Evolutionary conservation across 352 stramenopile species (phyloP).

Genomic region (Elongisporangium senticosum): DNA sequence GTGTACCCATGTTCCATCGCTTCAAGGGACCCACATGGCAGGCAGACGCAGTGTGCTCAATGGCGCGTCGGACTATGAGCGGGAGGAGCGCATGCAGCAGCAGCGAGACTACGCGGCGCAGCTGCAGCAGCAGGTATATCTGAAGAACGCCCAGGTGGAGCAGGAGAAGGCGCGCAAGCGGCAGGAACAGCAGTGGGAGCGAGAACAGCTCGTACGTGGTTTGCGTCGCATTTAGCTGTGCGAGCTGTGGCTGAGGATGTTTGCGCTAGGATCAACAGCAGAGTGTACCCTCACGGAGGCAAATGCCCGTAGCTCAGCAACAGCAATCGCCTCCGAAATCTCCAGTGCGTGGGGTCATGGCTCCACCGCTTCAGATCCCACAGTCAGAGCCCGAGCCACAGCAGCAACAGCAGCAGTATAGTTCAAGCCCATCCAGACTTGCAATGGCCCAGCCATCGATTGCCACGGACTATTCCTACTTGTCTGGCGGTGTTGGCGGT

Average conservation of each 20-base stretch:
- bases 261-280: conserved; percentile 10
- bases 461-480: background rate
- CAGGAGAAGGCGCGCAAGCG: conserved; percentile 29
- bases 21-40: conserved; percentile 1
- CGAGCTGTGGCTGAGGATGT: conserved; percentile 3
- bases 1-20: background rate
- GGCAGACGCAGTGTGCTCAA: conserved; percentile 32
- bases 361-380: conserved; percentile 3
- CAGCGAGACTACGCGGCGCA: conserved; percentile 63
- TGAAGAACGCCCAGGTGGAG: conserved; percentile 44
- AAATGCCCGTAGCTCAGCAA: background rate
- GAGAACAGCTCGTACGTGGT: conserved; percentile 27
- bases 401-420: conserved; percentile 14
- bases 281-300: conserved; percentile 6
- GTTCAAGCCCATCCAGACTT: background rate
- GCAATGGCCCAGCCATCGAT: background rate
- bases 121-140: conserved; percentile 51
- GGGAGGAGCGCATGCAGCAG: conserved; percentile 41
- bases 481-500: background rate
- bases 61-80: conserved; percentile 33
- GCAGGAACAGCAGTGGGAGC: conserved; percentile 46
- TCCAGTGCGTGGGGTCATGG: background rate
- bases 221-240: background rate
- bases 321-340: conserved; percentile 9
- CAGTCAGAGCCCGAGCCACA: conserved; percentile 9